Conservation (phyloP, 306 rosid species). For the Casuarina glauca region DNA sequence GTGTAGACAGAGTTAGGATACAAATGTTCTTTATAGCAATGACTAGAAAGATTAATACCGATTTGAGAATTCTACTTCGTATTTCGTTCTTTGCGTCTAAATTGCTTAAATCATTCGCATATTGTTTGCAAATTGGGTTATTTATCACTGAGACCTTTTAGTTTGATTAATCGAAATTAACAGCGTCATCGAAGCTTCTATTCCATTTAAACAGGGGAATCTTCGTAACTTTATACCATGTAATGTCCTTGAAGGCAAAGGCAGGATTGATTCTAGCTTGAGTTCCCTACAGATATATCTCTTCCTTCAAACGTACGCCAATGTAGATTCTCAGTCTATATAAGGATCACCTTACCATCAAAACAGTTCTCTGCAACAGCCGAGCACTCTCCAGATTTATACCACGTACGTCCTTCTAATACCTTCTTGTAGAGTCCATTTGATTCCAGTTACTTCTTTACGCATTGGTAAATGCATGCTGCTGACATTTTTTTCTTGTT, state of each 20-base stretch:
- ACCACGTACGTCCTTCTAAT: not conserved
- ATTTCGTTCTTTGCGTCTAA: too few relatives aligned
- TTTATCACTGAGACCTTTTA: too few relatives aligned
- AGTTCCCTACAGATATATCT: conserved; percentile 37
- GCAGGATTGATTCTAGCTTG: conserved; percentile 53
- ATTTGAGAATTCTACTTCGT: too few relatives aligned
- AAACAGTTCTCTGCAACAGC: not conserved
- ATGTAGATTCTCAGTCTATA: conserved; percentile 22
- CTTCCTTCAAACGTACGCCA: conserved; percentile 44
- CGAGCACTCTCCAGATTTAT: not conserved
- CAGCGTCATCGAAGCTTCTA: too few relatives aligned
- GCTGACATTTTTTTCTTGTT: not conserved
- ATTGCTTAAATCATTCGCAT: too few relatives aligned
- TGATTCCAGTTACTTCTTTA: not conserved
- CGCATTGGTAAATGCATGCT: not conserved
- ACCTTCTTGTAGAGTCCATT: not conserved
- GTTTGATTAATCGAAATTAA: too few relatives aligned
- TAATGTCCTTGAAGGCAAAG: conserved; percentile 43
- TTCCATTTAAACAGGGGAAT: too few relatives aligned
- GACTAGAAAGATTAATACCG: too few relatives aligned
- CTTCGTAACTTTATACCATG: not conserved
- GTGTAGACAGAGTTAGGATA: too few relatives aligned
- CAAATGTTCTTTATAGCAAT: too few relatives aligned
- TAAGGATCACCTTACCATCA: conserved; percentile 10
- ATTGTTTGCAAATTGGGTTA: too few relatives aligned